These are phyloP conservation scores for Aspergillus bombycis DNA, from an alignment of 2,329 filamentous ascomycete species.

Conservation along the genomic window DNA sequence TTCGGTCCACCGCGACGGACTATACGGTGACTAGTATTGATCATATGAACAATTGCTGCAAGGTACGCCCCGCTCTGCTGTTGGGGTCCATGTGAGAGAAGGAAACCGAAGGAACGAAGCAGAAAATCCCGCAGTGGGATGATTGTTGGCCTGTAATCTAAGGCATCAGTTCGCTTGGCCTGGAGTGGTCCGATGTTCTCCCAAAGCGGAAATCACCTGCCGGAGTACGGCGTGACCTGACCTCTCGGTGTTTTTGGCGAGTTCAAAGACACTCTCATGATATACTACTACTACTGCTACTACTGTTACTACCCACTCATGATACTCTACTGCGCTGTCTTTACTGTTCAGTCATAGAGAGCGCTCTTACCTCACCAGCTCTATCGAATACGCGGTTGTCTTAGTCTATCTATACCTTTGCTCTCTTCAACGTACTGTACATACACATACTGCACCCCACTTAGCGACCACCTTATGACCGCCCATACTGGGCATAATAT, in stretches of 20 bases:
- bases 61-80: slow-evolving; percentile 6
- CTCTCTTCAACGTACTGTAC: background rate
- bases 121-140: slow-evolving; percentile 1
- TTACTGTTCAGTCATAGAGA: background rate
- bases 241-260: background rate
- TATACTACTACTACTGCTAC: too few relatives aligned
- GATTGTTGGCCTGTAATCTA: background rate
- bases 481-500: background rate
- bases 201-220: background rate
- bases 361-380: background rate
- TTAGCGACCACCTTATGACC: background rate
- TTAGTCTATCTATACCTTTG: background rate
- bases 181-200: background rate
- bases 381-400: background rate
- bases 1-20: slow-evolving; percentile 1
- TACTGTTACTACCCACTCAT: too few relatives aligned
- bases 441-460: background rate
- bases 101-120: background rate
- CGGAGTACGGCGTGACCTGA: too few relatives aligned
- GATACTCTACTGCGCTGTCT: background rate
- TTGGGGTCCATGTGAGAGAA: background rate
- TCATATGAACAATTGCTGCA: slow-evolving; percentile 5
- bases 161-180: background rate
- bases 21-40: slow-evolving; percentile 1
- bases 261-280: background rate